phyloP scores from a whole-genome alignment of 306 rosid species.

The Lablab purpureus region DNA sequence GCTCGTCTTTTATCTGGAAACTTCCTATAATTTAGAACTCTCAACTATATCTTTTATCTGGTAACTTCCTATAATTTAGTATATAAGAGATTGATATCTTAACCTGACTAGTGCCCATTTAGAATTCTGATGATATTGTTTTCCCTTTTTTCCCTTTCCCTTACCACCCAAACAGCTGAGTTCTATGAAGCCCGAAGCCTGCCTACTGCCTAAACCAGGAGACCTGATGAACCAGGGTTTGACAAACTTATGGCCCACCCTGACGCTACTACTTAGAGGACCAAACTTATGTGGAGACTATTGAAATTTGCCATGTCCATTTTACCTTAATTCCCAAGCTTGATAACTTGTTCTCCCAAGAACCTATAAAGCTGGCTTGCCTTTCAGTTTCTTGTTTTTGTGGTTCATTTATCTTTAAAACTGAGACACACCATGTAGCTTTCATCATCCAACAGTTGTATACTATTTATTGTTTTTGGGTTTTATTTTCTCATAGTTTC shows the following conservation, averaged over 20 bases:
- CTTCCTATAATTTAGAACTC: constrained; percentile 52
- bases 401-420: constrained; percentile 54
- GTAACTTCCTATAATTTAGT: constrained; percentile 51
- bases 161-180: constrained; percentile 98
- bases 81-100: constrained; percentile 67
- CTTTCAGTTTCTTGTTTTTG: constrained; percentile 60
- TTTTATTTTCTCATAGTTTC: constrained; percentile 41
- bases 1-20: constrained; percentile 52
- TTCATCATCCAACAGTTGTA: constrained; percentile 51
- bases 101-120: constrained; percentile 81
- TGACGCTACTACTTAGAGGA: constrained; percentile 83
- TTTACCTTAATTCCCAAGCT: constrained; percentile 85
- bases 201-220: constrained; percentile 94
- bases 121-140: constrained; percentile 91
- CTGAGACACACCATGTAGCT: constrained; percentile 61
- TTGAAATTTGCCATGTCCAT: constrained; percentile 69
- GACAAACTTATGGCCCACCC: constrained; percentile 95
- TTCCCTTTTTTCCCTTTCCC: constrained; percentile 96
- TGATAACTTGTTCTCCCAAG: constrained; percentile 76
- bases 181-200: constrained; percentile 97
- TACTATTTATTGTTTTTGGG: constrained; percentile 49
- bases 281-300: constrained; percentile 79
- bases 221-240: constrained; percentile 98
- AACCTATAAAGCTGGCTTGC: constrained; percentile 72
- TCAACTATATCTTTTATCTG: constrained; percentile 46